Base-by-base conservation (phyloP, 176 grass and related monocot genomes). In the Carex scoparia region DNA sequence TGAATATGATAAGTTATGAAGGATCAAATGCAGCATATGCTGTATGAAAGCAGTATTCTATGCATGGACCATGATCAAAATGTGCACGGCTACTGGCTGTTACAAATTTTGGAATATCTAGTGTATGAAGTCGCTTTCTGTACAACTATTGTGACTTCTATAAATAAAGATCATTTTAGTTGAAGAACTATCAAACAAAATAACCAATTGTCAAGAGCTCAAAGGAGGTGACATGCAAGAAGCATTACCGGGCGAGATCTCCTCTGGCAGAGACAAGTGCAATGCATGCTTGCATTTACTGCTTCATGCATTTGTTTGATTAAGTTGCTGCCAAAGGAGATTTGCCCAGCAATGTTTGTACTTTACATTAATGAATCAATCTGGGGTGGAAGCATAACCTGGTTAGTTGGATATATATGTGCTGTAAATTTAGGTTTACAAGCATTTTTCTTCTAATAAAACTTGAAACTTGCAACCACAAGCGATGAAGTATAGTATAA, bases 281-380 rank as follows among this genome's bases (percentile, higher is more conserved):
- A 75, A 37, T 16, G 46, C 18, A 23, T 54, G 71, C 4, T 53
- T 27, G 35, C 4, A 54, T n/a, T 4, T 13, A 49, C 1, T 27
- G n/a, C 3, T 76, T 72, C 18, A 3, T 53, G 13, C 16, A 19
- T 58, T 19, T 18, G 12, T 65, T 84, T 0, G 18, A 54, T 23
- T 27, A 27, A 48, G 72, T 11, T 70, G 56, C 90, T 68, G 90
- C 87, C 90, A 89, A 91, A 91, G 84, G 87, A 91, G 90, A 89
- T 84, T 91, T 91, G 90, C 87, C 90, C 87, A 89, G 90, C 64
- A 42, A 91, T 84, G 87, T 87, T 83, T 62, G 28, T 80, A 53
- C 56, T 54, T 54, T 76, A 46, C 46, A 63, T 51, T 1, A 51
- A 51, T 51, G 9, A 1, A 51, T 51, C 48, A 10, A 51, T 51